Evolutionary conservation across 148 eudicot genomes (phyloP).

Genomic region (Nepenthes mirabilis): DNA sequence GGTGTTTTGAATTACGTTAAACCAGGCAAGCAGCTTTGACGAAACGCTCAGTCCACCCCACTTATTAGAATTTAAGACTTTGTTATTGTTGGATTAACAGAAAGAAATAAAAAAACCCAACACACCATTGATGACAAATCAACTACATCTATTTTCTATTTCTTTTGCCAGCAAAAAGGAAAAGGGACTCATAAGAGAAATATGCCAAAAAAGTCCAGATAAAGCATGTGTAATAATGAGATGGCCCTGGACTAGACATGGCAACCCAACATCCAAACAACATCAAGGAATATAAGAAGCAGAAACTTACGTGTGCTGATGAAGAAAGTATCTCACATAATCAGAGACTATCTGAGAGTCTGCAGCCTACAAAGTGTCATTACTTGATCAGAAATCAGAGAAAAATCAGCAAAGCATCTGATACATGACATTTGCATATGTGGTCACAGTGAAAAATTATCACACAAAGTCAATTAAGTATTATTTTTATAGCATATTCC

Average conservation of each 20-base stretch:
- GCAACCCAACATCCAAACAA: not conserved
- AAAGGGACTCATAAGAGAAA: too few species aligned
- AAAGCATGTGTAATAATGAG: not conserved
- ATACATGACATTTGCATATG: not conserved
- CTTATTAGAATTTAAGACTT: too few species aligned
- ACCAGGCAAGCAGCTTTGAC: too few species aligned
- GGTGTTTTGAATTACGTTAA: too few species aligned
- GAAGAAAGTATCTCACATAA: constrained; percentile 89
- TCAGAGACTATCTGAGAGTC: constrained; percentile 92
- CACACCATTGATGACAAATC: too few species aligned
- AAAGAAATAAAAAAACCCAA: too few species aligned
- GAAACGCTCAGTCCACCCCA: too few species aligned
- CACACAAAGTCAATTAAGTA: not conserved
- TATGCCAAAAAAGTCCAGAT: not conserved
- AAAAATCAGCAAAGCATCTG: not conserved
- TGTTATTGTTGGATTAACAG: too few species aligned
- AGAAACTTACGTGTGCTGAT: constrained; percentile 87
- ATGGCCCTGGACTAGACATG: not conserved
- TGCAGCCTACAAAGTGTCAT: constrained; percentile 59
- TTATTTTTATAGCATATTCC: too few species aligned
- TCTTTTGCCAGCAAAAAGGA: too few species aligned
- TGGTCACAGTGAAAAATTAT: not conserved
- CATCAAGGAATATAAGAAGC: not conserved
- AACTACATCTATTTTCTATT: too few species aligned
- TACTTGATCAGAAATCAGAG: not conserved